phyloP scores from a whole-genome alignment of 1,284 basidiomycete species.

The Chalciporus sp. region DNA sequence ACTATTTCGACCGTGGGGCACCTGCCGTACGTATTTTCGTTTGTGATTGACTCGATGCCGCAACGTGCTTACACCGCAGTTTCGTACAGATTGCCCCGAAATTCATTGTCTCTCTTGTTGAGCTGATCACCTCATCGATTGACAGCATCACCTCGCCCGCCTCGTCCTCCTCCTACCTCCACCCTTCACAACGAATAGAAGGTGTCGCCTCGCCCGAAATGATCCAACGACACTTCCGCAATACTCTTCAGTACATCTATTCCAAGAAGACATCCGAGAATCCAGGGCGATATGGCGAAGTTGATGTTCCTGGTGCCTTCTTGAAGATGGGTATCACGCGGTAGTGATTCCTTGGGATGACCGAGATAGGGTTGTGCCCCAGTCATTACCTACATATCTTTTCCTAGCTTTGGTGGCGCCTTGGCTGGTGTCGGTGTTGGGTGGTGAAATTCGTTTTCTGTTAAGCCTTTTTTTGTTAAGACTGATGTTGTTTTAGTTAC shows the following conservation, averaged over 20 bases:
- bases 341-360: slow-evolving; percentile 30
- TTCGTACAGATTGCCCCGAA: slow-evolving; percentile 80
- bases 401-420: no score
- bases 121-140: slow-evolving; percentile 89
- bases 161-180: slow-evolving; percentile 64
- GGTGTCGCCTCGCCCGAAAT: slow-evolving; percentile 90
- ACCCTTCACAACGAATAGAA: slow-evolving; percentile 84
- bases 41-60: neutral
- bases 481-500: neutral
- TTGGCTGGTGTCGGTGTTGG: no score
- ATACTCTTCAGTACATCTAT: slow-evolving; percentile 85
- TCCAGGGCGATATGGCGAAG: slow-evolving; percentile 74
- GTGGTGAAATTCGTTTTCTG: neutral
- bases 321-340: slow-evolving; percentile 82
- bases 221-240: slow-evolving; percentile 90
- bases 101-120: slow-evolving; percentile 92
- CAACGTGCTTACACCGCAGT: neutral
- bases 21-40: slow-evolving; percentile 66
- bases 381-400: no score
- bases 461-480: neutral
- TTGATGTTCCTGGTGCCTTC: slow-evolving; percentile 82
- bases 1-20: slow-evolving; percentile 90
- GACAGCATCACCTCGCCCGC: slow-evolving; percentile 76
- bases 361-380: no score
- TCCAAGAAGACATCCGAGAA: slow-evolving; percentile 61